These are phyloP conservation scores for Vanderwaltozyma polyspora DNA, from an alignment of 805 yeast genomes.

Conservation along the genomic window DNA sequence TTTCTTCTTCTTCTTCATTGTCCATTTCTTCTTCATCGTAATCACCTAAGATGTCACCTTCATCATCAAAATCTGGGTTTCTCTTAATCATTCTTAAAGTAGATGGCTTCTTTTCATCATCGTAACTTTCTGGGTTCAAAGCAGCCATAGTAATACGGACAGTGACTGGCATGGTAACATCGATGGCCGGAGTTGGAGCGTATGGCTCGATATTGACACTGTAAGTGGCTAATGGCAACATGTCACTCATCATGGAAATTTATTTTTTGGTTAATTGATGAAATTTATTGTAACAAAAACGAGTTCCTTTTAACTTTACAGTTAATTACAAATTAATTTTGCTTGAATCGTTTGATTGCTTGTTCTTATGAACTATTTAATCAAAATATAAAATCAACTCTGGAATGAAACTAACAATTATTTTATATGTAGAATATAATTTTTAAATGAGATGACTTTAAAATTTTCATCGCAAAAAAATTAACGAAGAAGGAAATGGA, in stretches of 20 bases:
- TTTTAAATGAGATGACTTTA: too few relatives aligned
- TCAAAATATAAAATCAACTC: too few relatives aligned
- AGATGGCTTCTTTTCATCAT: conserved; percentile 75
- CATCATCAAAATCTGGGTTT: conserved; percentile 37
- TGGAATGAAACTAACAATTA: too few relatives aligned
- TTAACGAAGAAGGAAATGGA: too few relatives aligned
- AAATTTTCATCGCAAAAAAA: too few relatives aligned
- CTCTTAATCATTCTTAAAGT: conserved; percentile 83
- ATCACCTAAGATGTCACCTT: conserved; percentile 33
- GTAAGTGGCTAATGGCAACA: conserved; percentile 79
- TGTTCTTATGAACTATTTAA: too few relatives aligned
- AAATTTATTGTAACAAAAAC: too few relatives aligned
- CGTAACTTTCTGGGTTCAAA: conserved; percentile 71
- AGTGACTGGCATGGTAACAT: conserved; percentile 78
- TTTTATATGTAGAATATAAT: too few relatives aligned
- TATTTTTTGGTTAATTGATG: background rate
- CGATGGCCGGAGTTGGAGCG: conserved; percentile 77
- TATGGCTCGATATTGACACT: conserved; percentile 80
- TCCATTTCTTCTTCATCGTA: conserved; percentile 36
- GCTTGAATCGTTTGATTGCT: background rate
- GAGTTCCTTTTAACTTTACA: too few relatives aligned
- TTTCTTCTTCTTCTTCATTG: conserved; percentile 36
- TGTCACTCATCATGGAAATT: conserved; percentile 42
- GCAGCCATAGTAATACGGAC: conserved; percentile 92
- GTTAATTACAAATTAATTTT: background rate